These are phyloP conservation scores for Multifurca ochricompacta DNA, from an alignment of 768 basidiomycete species.

Conservation along the genomic window DNA sequence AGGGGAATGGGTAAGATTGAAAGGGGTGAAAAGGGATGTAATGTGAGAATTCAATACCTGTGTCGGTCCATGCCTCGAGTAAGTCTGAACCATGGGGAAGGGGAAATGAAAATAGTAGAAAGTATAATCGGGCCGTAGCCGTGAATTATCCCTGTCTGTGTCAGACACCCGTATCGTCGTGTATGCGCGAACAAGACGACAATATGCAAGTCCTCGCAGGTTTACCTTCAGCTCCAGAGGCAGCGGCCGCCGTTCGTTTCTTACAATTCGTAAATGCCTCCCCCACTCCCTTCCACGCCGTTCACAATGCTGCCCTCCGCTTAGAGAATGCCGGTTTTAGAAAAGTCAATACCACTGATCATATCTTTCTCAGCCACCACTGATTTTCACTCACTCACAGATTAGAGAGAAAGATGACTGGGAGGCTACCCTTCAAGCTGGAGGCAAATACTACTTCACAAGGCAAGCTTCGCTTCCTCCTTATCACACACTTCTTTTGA, in stretches of 20 bases:
- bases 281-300: constrained; percentile 94
- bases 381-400: constrained; percentile 25
- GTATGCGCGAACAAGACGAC: not conserved
- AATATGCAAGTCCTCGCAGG: constrained; percentile 38
- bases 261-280: constrained; percentile 82
- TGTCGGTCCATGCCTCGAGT: constrained; percentile 74
- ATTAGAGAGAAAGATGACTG: constrained; percentile 46
- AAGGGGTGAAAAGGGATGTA: not conserved
- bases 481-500: constrained; percentile 12
- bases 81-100: constrained; percentile 73
- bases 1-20: constrained; percentile 9
- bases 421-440: constrained; percentile 38
- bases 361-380: not conserved
- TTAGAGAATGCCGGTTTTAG: constrained; percentile 72
- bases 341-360: constrained; percentile 40
- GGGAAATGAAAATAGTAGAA: too few species aligned
- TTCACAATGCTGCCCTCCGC: constrained; percentile 53
- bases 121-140: not conserved
- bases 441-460: constrained; percentile 59
- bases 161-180: too few species aligned
- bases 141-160: not conserved
- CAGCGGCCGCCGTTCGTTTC: constrained; percentile 65
- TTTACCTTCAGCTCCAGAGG: constrained; percentile 52
- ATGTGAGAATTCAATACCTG: constrained; percentile 37
- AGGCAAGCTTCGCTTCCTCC: constrained; percentile 34